Conservation (phyloP, 371 early-diverging fungal species). For the Mortierella polycephala region DNA sequence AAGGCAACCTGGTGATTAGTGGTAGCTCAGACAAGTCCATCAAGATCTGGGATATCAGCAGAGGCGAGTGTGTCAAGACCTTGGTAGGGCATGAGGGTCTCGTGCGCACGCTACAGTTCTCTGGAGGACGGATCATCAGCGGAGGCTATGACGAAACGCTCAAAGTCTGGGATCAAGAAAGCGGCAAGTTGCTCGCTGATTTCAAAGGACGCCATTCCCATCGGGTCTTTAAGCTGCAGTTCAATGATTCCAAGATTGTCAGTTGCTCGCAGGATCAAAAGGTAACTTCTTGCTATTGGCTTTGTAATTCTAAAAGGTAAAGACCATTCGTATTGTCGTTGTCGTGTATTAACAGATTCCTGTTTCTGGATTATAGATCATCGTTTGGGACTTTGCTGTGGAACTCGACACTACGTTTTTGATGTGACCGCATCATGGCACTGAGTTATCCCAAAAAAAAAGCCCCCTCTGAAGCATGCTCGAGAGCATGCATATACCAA, state of each 20-base stretch:
- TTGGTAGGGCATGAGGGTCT: conserved; percentile 81
- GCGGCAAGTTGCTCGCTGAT: conserved; percentile 63
- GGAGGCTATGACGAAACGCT: conserved; percentile 90
- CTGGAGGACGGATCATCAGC: conserved; percentile 77
- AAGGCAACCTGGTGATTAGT: conserved; percentile 77
- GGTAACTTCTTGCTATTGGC: conserved; percentile 8
- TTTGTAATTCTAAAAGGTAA: not conserved
- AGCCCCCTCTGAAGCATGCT: no score
- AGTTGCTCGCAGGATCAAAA: conserved; percentile 84
- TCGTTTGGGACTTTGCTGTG: conserved; percentile 83
- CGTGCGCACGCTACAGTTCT: conserved; percentile 78
- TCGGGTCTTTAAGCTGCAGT: conserved; percentile 89
- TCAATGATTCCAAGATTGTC: conserved; percentile 83
- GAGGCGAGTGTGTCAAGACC: conserved; percentile 73
- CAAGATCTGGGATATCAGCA: conserved; percentile 83
- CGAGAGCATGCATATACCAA: no score
- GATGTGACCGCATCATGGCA: not conserved
- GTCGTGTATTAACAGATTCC: not conserved
- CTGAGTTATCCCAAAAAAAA: no score
- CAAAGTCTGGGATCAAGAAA: conserved; percentile 81
- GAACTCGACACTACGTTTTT: conserved; percentile 67
- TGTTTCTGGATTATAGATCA: conserved; percentile 56
- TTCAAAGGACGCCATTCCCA: conserved; percentile 69
- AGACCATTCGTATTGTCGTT: no score
- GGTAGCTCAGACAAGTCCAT: conserved; percentile 88